These are phyloP conservation scores for Diaporthe vaccinii DNA, from an alignment of 2,329 filamentous ascomycete genomes.

Conservation along the genomic window DNA sequence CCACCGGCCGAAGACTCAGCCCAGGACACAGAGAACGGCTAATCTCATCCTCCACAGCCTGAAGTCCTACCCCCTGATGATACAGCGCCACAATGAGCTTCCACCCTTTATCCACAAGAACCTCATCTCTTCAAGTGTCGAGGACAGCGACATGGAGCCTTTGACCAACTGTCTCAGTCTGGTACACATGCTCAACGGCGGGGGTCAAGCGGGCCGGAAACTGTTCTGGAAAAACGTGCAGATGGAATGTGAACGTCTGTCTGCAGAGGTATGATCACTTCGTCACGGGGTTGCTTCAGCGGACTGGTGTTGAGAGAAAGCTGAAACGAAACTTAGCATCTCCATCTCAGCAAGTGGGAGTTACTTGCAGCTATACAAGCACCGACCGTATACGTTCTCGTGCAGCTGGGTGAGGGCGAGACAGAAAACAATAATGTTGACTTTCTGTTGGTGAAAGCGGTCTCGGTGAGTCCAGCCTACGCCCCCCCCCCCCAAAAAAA, in stretches of 20 bases:
- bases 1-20: neutral
- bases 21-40: neutral
- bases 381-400: neutral
- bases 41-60: neutral
- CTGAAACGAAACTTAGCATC: neutral
- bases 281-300: too few species aligned
- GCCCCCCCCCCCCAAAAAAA: too few species aligned
- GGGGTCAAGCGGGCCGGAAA: neutral
- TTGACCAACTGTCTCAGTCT: neutral
- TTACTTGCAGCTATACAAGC: slow-evolving; percentile 9
- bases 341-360: neutral
- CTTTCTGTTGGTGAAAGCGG: neutral
- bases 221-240: slow-evolving; percentile 8
- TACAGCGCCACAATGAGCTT: neutral
- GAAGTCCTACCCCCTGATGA: slow-evolving; percentile 7
- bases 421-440: neutral
- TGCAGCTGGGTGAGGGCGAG: neutral
- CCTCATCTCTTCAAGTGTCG: neutral
- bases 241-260: slow-evolving; percentile 1
- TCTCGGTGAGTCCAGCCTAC: neutral
- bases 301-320: neutral
- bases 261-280: neutral
- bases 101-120: neutral
- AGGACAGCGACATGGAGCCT: neutral
- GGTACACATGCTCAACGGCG: neutral